Base-by-base conservation (phyloP, 495 filamentous ascomycete species). In the Xylaria telfairii region DNA sequence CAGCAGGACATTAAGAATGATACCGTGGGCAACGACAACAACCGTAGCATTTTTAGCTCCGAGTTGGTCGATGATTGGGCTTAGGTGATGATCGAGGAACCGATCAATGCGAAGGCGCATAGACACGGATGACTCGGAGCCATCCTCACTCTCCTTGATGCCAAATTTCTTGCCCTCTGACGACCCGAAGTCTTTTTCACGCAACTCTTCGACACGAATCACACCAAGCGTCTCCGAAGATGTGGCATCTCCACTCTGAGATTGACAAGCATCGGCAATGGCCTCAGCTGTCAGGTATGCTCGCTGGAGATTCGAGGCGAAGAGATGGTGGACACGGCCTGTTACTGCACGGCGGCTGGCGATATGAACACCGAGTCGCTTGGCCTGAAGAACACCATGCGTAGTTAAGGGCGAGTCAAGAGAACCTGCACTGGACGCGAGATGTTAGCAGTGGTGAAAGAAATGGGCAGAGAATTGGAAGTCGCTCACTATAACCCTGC, bases 341-440 rank as follows among this genome's bases (percentile, higher is more conserved):
- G 80, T 75, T 5, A 69, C 72, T 1, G 88, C 74, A 6, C 79
- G 78, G 0, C 77, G 82, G 0, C 78, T 76, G 0, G 85, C 88
- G 32, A 96, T 83, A 75, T 91, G 82, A 19, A 81, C 75, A 44
- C 85, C 92, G 0, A 95, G 84, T 70, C 87, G 84, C 32, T 86
- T 85, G 6, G 91, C 89, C 76, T 97, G 94, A 44, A 93, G 83
- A 62, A 91, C 86, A 63, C 94, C 94, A 78, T 97, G 93, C 72
- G 89, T 90, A 15, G 94, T 96, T 46, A 97, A 85, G 13, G 87
- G 81, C 9, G 94, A 96, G 79, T 97, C 92, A 71, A 87, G 90
- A 53, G 86, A 82, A 57, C 94, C 94, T 73, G 94, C 94, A 80
- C 93, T 96, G 79, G 42, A 34, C 13, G 67, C 4, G 65, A 34